Base-by-base conservation (phyloP, 1,284 basidiomycete genomes). In the Apiotrichum laibachii region DNA sequence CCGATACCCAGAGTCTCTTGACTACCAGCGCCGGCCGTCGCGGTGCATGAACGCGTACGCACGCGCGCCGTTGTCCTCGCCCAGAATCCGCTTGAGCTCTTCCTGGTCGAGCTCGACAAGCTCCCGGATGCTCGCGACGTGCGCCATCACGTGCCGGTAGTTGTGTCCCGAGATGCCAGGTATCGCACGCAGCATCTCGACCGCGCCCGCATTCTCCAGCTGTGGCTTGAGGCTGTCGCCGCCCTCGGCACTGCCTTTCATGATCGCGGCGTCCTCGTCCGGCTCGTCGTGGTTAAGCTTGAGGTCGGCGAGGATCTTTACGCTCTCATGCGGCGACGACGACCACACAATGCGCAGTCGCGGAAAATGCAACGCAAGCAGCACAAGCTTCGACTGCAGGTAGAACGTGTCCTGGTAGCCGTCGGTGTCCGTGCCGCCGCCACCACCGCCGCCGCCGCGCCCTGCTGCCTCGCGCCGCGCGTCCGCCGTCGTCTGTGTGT, bases 341-440 rank as follows among this genome's bases (percentile, higher is more conserved):
- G 92, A 95, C 96, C 96, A 99, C 69, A 99, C 89, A 70, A 98
- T 89, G 35, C 92, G 86, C 3, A 99, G 81, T 19, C 90, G 87
- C 0, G 93, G 93, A 73, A 98, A 99, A 13, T 89, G 84, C 12
- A 96, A 83, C 0, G 89, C 88, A 2, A 99, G 85, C 15, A 99
- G 83, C 21, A 91, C 90, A 35, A 99, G 84, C 72, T 97, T 97
- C 22, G 90, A 86, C 77, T 97, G 93, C 16, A 95, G 81, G 51
- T 85, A 80, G 31, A 83, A 76, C 4, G 69, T 68, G 61, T 77
- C 77, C 31, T 72, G 68, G 49, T 75, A 61, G 60, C 65, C 53
- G 67, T 75, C 59, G 50, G 57, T 56, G 62, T 53, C 49, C 65
- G 2, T 10, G 5, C 12, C 37, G 37, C 15, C 10, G 37, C 69